These are phyloP conservation scores for Chondrostereum purpureum DNA, from an alignment of 1,284 basidiomycete species.

Conservation along the genomic window DNA sequence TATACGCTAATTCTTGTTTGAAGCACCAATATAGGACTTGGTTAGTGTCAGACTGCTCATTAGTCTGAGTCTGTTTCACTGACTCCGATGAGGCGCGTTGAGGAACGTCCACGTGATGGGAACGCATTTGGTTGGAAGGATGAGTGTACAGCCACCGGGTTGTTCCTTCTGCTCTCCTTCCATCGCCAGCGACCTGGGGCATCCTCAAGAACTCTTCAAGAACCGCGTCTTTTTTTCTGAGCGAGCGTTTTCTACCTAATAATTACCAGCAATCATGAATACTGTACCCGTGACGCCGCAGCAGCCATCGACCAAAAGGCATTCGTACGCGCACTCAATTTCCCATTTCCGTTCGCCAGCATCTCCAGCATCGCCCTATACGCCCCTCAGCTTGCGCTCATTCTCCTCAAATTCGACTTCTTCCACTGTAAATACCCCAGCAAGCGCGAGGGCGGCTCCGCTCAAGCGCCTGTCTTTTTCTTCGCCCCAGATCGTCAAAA, in stretches of 20 bases:
- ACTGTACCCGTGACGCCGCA: slow-evolving; percentile 14
- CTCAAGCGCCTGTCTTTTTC: slow-evolving; percentile 32
- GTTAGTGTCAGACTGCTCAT: too few species aligned
- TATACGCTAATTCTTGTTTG: too few species aligned
- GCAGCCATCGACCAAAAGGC: slow-evolving; percentile 20
- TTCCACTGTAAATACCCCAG: slow-evolving; percentile 34
- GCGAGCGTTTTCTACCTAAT: not conserved
- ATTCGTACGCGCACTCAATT: slow-evolving; percentile 14
- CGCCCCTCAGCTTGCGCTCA: slow-evolving; percentile 59
- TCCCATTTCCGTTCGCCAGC: slow-evolving; percentile 14
- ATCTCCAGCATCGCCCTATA: slow-evolving; percentile 40
- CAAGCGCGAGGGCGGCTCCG: slow-evolving; percentile 26
- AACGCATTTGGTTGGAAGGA: not conserved
- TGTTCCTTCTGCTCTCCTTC: too few species aligned
- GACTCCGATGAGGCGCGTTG: not conserved
- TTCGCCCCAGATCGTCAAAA: slow-evolving; percentile 27
- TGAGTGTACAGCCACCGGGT: not conserved
- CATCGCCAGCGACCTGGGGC: too few species aligned
- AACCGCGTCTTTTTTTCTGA: too few species aligned
- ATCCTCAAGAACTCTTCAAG: too few species aligned
- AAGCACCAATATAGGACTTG: too few species aligned
- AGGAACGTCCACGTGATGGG: not conserved
- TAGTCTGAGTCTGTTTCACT: too few species aligned
- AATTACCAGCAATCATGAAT: not conserved
- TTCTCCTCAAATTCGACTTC: slow-evolving; percentile 42